Base-by-base conservation (phyloP, 2,329 filamentous ascomycete species). In the Monilinia aucupariae region DNA sequence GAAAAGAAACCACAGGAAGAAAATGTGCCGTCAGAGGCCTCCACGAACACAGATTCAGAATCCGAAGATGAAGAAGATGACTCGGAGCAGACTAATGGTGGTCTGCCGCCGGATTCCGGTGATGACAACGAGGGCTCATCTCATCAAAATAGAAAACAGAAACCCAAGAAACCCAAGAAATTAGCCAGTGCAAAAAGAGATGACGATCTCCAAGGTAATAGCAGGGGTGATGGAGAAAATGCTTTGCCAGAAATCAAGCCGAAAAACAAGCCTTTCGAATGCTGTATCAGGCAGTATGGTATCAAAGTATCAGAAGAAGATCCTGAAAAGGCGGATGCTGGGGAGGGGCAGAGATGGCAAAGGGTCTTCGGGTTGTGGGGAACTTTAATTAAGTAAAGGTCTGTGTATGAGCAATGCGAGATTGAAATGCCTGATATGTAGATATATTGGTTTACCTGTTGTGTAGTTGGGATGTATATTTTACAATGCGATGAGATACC, bases 281-380 rank as follows among this genome's bases (percentile, higher is more conserved):
- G 89, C 72, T 90, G 88, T 69, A 80, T 92, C 65, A 80, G 80
- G 66, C 87, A 92, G 72, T 92, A 89, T 68, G 89, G 88, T 7
- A 76, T 89, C 52, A 78, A 75, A 62, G 73, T 80, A 2, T 22
- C 51, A 3, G 72, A 73, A 65, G 63, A 64, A 2, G 75, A 83
- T 66, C 72, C 75, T 20, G 66, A 63, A 6, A 78, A 78, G 67
- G 79, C 77, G 1, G 73, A 81, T 68, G 78, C 76, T 45, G 82
- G 79, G 15, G 64, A 75, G 1, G 78, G 74, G 3, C 76, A 67
- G 67, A 76, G 81, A 37, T 91, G 87, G 85, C 76, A 86, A 70
- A 81, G 85, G 62, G 75, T 83, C 66, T 90, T 86, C 75, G 79
- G 80, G 7, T 72, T 92, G 60, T 89, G 87, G 71, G 85, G 83